These are phyloP conservation scores for Globisporangium solare DNA, from an alignment of 352 stramenopile species.

Conservation along the genomic window DNA sequence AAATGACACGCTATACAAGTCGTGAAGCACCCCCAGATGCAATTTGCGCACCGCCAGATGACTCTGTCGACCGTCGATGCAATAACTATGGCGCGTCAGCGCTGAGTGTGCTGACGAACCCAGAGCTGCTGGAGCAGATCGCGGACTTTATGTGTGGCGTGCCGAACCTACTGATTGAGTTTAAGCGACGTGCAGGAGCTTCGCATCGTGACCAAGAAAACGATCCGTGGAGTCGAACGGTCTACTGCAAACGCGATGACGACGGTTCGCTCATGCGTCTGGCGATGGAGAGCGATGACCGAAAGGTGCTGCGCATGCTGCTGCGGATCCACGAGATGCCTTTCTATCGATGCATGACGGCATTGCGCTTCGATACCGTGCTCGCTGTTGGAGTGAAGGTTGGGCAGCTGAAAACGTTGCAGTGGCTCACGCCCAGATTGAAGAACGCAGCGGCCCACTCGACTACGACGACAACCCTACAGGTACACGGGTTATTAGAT, in stretches of 20 bases:
- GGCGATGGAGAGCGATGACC: background rate
- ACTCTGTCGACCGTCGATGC: no score
- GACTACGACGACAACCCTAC: background rate
- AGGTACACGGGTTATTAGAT: background rate
- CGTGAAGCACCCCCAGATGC: no score
- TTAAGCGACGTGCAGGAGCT: background rate
- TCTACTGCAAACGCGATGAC: background rate
- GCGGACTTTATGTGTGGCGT: constrained; percentile 3
- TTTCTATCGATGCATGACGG: background rate
- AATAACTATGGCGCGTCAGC: background rate
- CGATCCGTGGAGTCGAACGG: constrained; percentile 2
- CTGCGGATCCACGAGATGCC: constrained; percentile 6
- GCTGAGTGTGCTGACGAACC: background rate
- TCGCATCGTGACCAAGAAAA: background rate
- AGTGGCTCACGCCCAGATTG: constrained; percentile 3
- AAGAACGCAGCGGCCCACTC: background rate
- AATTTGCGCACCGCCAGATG: no score
- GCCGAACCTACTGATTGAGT: constrained; percentile 1
- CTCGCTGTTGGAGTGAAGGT: constrained; percentile 4
- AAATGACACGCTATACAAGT: no score
- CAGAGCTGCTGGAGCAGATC: constrained; percentile 2
- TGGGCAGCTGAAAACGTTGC: background rate
- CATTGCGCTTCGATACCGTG: constrained; percentile 2
- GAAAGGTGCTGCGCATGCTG: background rate
- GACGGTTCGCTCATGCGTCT: background rate